Percentiles rank a stretch among this genome's conserved stretches.
phyloP scores from a whole-genome alignment of 352 stramenopile genomes.

The Phytopythium boreale region DNA sequence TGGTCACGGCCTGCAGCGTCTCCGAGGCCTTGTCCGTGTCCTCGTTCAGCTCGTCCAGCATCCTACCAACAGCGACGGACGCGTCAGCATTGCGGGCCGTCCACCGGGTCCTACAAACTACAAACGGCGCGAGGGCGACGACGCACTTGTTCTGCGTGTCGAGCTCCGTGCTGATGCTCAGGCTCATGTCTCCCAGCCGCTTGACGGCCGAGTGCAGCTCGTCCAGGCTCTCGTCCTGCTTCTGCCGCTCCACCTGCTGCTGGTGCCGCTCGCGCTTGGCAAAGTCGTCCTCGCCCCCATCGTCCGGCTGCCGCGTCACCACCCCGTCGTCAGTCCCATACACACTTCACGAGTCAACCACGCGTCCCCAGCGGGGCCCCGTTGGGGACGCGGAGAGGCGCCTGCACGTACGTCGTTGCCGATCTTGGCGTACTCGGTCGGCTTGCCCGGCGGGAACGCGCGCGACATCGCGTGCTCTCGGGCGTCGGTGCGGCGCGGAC shows the following conservation, averaged over 20 bases:
- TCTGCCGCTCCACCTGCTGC: slow-evolving; percentile 74
- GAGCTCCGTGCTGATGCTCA: slow-evolving; percentile 81
- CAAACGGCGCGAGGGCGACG: not conserved
- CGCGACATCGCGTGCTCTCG: slow-evolving; percentile 39
- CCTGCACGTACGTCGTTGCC: slow-evolving; percentile 46
- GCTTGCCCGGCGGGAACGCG: slow-evolving; percentile 54
- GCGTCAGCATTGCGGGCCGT: too few relatives aligned
- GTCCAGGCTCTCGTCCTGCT: slow-evolving; percentile 82
- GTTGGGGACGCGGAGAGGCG: not conserved
- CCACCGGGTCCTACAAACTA: too few relatives aligned
- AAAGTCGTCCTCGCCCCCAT: slow-evolving; percentile 56
- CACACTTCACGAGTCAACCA: too few relatives aligned
- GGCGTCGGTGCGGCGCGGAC: too few relatives aligned
- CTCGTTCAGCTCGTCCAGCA: slow-evolving; percentile 81
- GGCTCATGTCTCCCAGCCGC: slow-evolving; percentile 77
- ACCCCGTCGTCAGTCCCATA: too few relatives aligned
- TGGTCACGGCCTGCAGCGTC: slow-evolving; percentile 66
- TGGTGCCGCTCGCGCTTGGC: slow-evolving; percentile 39
- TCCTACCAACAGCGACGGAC: slow-evolving; percentile 44
- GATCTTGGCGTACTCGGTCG: slow-evolving; percentile 69
- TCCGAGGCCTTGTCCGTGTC: slow-evolving; percentile 83
- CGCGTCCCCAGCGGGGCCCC: not conserved
- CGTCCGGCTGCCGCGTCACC: slow-evolving; percentile 33
- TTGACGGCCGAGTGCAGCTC: slow-evolving; percentile 78
- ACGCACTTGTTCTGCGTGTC: slow-evolving; percentile 79